A percentile compares a stretch with the other conserved stretches of the same genome.
These are phyloP conservation scores for Tetracentron sinense DNA, from an alignment of 164 flowering plant genomes.

Conservation along the genomic window DNA sequence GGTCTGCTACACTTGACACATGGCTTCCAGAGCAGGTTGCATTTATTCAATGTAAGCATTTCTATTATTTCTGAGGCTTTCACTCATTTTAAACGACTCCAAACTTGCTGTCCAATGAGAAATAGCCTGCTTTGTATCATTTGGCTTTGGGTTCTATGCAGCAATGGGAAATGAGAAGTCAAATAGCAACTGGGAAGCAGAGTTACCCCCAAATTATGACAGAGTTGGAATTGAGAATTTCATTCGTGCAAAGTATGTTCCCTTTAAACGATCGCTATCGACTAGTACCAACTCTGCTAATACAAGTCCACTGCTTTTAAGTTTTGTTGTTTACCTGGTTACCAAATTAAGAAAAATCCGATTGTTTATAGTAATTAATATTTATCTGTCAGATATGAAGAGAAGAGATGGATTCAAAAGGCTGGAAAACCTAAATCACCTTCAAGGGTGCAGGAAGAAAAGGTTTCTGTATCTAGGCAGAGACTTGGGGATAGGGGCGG, in stretches of 20 bases:
- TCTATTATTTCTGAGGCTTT: not conserved
- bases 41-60: slow-evolving; percentile 72
- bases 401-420: slow-evolving; percentile 85
- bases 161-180: slow-evolving; percentile 93
- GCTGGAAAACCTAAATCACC: slow-evolving; percentile 58
- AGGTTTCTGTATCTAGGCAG: slow-evolving; percentile 35
- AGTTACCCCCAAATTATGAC: slow-evolving; percentile 84
- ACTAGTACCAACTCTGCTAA: not conserved
- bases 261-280: not conserved
- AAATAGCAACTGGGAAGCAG: slow-evolving; percentile 92
- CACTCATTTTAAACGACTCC: not conserved
- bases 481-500: slow-evolving; percentile 43
- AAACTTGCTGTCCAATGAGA: not conserved
- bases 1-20: slow-evolving; percentile 91
- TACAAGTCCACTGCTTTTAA: not conserved
- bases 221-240: slow-evolving; percentile 94
- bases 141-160: slow-evolving; percentile 25
- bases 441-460: slow-evolving; percentile 46
- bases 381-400: slow-evolving; percentile 66
- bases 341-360: not conserved
- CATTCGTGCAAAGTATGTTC: slow-evolving; percentile 87
- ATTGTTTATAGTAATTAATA: slow-evolving; percentile 12
- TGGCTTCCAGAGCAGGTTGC: slow-evolving; percentile 99
- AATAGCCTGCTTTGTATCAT: not conserved
- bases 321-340: not conserved